Conservation (phyloP, 768 basidiomycete genomes). For the Epithele typhae region DNA sequence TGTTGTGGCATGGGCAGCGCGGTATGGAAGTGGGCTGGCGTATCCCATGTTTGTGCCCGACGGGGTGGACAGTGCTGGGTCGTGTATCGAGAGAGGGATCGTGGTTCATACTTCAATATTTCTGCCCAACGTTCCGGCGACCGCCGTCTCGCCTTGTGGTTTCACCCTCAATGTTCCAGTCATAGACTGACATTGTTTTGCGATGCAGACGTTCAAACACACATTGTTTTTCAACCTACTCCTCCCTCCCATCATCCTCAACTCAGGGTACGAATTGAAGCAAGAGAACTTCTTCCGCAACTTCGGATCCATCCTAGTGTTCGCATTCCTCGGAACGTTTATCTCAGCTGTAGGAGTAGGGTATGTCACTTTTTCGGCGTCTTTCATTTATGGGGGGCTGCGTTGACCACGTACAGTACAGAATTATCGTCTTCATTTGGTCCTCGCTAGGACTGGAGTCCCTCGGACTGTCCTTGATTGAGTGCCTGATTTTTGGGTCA, state of each 20-base stretch:
- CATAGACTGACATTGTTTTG: no score
- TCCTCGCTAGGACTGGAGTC: slow-evolving; percentile 91
- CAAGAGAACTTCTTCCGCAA: slow-evolving; percentile 99
- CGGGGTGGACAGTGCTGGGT: no score
- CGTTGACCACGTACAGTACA: slow-evolving; percentile 53
- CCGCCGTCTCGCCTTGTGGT: no score
- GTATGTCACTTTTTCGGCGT: slow-evolving; percentile 44
- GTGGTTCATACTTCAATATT: no score
- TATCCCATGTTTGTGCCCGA: no score
- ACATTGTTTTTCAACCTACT: slow-evolving; percentile 97
- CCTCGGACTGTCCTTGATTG: slow-evolving; percentile 78
- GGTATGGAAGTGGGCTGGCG: no score
- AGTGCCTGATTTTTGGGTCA: slow-evolving; percentile 95
- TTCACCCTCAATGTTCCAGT: neutral
- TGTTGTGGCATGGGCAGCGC: no score
- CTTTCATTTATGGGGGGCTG: neutral
- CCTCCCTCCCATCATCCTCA: slow-evolving; percentile 97
- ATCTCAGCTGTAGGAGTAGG: slow-evolving; percentile 95
- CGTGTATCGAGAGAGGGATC: no score
- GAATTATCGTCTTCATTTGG: slow-evolving; percentile 91
- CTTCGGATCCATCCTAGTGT: slow-evolving; percentile 92
- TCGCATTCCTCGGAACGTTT: slow-evolving; percentile 93
- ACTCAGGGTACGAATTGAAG: slow-evolving; percentile 96
- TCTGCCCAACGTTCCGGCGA: no score
- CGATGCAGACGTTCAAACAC: slow-evolving; percentile 90